Conservation (phyloP, 2,329 filamentous ascomycete genomes). For the Penicillium sp. region DNA sequence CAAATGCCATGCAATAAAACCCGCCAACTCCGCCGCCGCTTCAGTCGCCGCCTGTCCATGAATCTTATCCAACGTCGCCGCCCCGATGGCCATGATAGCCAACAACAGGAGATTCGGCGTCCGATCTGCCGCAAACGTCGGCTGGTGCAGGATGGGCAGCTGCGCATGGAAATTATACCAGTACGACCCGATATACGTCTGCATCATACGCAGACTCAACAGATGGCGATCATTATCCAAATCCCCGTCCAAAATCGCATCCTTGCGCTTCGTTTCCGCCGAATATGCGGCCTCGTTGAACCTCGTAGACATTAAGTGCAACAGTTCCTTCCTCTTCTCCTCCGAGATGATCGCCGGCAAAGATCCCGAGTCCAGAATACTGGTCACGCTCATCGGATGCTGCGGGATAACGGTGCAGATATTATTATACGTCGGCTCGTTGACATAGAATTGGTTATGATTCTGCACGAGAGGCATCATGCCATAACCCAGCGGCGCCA, state of each 20-base stretch:
- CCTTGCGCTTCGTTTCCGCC: constrained; percentile 70
- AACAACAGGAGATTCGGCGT: constrained; percentile 82
- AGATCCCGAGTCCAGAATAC: constrained; percentile 73
- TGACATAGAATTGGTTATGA: constrained; percentile 52
- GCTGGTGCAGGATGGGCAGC: constrained; percentile 89
- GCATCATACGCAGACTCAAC: constrained; percentile 90
- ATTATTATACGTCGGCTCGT: constrained; percentile 49
- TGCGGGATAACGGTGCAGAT: constrained; percentile 55
- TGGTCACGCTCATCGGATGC: constrained; percentile 87
- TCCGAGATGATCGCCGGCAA: constrained; percentile 81
- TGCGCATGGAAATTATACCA: constrained; percentile 95
- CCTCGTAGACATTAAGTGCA: constrained; percentile 74
- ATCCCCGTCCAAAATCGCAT: constrained; percentile 75
- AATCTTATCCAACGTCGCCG: constrained; percentile 80
- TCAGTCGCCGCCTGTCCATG: constrained; percentile 72
- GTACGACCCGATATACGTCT: constrained; percentile 87
- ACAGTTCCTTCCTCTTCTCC: constrained; percentile 78
- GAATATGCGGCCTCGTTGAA: constrained; percentile 80
- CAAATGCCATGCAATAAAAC: constrained; percentile 89
- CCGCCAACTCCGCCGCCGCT: constrained; percentile 77
- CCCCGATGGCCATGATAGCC: constrained; percentile 88
- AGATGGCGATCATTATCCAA: constrained; percentile 61
- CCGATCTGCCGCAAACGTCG: constrained; percentile 84
- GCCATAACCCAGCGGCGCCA: constrained; percentile 53
- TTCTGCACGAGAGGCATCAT: constrained; percentile 47